Evolutionary conservation across 495 filamentous ascomycete genomes (phyloP).

Genomic region (Thermochaetoides thermophila): DNA sequence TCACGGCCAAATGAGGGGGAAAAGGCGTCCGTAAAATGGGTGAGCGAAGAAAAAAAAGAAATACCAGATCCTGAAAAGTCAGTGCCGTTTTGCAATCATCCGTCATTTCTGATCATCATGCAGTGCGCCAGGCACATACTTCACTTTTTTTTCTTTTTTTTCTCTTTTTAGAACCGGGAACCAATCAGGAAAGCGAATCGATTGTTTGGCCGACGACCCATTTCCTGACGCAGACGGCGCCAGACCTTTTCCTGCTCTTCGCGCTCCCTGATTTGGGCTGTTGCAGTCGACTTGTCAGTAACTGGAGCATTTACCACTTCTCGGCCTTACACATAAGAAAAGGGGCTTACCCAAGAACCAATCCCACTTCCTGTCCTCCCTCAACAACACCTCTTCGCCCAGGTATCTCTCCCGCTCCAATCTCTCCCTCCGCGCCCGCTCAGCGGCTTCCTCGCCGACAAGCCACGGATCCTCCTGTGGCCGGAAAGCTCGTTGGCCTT

Average conservation of each 20-base stretch:
- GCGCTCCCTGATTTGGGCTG: constrained; percentile 32
- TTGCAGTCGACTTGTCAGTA: neutral
- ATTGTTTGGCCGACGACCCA: constrained; percentile 14
- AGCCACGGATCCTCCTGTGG: constrained; percentile 38
- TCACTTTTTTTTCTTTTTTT: too few relatives aligned
- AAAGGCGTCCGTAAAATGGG: too few relatives aligned
- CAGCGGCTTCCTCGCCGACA: constrained; percentile 37
- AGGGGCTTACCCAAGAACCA: constrained; percentile 28
- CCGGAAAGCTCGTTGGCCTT: too few relatives aligned
- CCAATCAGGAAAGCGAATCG: constrained; percentile 24
- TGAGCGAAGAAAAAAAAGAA: too few relatives aligned
- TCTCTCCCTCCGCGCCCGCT: constrained; percentile 27
- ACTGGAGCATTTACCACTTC: neutral
- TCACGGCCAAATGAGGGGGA: too few relatives aligned
- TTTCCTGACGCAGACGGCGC: constrained; percentile 24
- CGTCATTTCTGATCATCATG: too few relatives aligned
- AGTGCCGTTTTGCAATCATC: too few relatives aligned
- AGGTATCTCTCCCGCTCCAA: constrained; percentile 30
- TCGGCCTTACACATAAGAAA: neutral
- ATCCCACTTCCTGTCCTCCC: constrained; percentile 36
- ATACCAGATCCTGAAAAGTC: too few relatives aligned
- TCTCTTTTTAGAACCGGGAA: constrained; percentile 7
- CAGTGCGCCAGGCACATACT: too few relatives aligned
- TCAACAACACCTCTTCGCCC: constrained; percentile 27
- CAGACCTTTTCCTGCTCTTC: constrained; percentile 33